phyloP scores from a whole-genome alignment of 1,139 yeast species.

The Saccharomyces pastorianus region DNA sequence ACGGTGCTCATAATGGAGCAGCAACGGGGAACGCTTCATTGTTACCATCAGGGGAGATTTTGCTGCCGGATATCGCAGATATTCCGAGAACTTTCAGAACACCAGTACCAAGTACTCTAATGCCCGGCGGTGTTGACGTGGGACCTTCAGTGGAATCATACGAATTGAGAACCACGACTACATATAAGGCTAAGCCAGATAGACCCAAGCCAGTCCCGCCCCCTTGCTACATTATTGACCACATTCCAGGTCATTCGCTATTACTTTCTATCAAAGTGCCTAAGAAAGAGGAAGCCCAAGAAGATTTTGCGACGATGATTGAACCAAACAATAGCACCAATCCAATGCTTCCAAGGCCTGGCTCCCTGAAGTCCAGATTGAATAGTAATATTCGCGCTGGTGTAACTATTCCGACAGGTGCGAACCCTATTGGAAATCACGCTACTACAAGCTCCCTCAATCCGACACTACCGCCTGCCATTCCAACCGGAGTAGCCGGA shows the following conservation, averaged over 20 bases:
- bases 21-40: constrained; percentile 6
- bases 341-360: background rate
- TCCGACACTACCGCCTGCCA: background rate
- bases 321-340: background rate
- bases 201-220: constrained; percentile 18
- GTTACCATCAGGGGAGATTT: constrained; percentile 18
- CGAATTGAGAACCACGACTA: constrained; percentile 29
- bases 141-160: constrained; percentile 55
- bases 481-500: background rate
- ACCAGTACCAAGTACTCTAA: constrained; percentile 67
- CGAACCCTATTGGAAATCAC: background rate
- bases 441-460: background rate
- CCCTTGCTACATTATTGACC: constrained; percentile 27
- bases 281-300: constrained; percentile 5
- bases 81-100: constrained; percentile 82
- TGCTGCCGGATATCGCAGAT: constrained; percentile 70
- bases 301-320: background rate
- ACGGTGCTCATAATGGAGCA: background rate
- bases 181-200: constrained; percentile 18
- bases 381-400: background rate
- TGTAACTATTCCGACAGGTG: background rate
- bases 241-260: constrained; percentile 27
- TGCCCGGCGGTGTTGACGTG: constrained; percentile 82
- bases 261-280: constrained; percentile 22
- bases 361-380: background rate